Evolutionary conservation across 2,329 filamentous ascomycete genomes (phyloP).

Genomic region (Rhexocercosporidium sp.): DNA sequence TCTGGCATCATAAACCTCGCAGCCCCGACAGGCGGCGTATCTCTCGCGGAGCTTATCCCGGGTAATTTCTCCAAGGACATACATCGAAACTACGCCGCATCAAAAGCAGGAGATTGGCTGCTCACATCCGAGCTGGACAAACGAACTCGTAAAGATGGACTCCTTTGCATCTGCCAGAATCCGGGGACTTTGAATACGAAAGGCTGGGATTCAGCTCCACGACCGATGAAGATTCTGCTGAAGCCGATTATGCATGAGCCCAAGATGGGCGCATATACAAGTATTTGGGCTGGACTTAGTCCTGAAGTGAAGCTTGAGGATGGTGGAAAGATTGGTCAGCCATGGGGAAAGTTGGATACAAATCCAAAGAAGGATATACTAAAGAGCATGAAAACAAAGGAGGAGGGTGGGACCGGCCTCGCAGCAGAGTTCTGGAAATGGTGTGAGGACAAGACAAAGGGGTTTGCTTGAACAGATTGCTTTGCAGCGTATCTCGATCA

Average conservation of each 20-base stretch:
- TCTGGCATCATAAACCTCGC: slow-evolving; percentile 27
- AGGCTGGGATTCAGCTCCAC: slow-evolving; percentile 14
- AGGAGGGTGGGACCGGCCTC: slow-evolving; percentile 33
- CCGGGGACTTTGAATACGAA: slow-evolving; percentile 29
- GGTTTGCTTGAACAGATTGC: neutral
- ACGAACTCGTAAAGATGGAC: slow-evolving; percentile 12
- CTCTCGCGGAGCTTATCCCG: slow-evolving; percentile 20
- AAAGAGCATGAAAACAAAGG: slow-evolving; percentile 22
- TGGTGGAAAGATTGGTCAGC: slow-evolving; percentile 31
- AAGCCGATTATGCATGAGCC: slow-evolving; percentile 25
- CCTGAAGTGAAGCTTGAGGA: slow-evolving; percentile 22
- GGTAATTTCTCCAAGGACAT: slow-evolving; percentile 7
- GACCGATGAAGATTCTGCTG: slow-evolving; percentile 9
- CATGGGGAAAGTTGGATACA: slow-evolving; percentile 48
- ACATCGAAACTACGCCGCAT: slow-evolving; percentile 26
- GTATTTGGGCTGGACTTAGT: slow-evolving; percentile 32
- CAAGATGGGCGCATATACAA: slow-evolving; percentile 33
- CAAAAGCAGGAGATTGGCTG: slow-evolving; percentile 31
- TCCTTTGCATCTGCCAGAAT: slow-evolving; percentile 26
- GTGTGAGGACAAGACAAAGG: slow-evolving; percentile 32
- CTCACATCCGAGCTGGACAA: slow-evolving; percentile 26
- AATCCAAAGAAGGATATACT: slow-evolving; percentile 29
- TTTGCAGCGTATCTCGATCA: too few relatives aligned
- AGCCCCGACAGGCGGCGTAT: slow-evolving; percentile 22
- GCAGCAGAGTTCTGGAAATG: slow-evolving; percentile 34